phyloP scores from a whole-genome alignment of 768 basidiomycete genomes.

The Boletus subparvulus region DNA sequence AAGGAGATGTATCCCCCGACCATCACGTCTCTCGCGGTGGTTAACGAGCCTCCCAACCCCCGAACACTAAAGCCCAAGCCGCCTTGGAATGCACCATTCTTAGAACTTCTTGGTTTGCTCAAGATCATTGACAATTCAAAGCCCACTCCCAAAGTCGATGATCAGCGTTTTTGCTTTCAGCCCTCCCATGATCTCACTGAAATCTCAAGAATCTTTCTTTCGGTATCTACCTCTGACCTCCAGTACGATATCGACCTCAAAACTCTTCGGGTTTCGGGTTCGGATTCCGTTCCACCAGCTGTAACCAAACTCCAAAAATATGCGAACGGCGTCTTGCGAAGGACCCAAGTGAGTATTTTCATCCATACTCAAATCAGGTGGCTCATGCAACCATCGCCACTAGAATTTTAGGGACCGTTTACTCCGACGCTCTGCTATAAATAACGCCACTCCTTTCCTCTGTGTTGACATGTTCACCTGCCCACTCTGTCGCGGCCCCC shows the following conservation, averaged over 20 bases:
- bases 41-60: background rate
- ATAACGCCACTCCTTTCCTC: slow-evolving; percentile 2
- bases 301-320: slow-evolving; percentile 11
- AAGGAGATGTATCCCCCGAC: background rate
- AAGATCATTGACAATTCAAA: background rate
- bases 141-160: background rate
- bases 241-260: slow-evolving; percentile 11
- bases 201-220: slow-evolving; percentile 14
- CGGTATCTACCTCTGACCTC: background rate
- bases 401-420: slow-evolving; percentile 12
- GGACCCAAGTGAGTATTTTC: background rate
- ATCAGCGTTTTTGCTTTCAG: slow-evolving; percentile 14
- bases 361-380: background rate
- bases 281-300: background rate
- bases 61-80: background rate
- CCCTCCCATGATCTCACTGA: slow-evolving; percentile 10
- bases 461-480: slow-evolving; percentile 13
- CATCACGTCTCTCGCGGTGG: slow-evolving; percentile 9
- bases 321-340: slow-evolving; percentile 5
- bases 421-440: background rate
- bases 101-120: slow-evolving; percentile 10
- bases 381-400: background rate
- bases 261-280: background rate
- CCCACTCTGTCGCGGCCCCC: slow-evolving; percentile 1
- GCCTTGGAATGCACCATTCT: slow-evolving; percentile 12